phyloP scores from a whole-genome alignment of 306 rosid genomes.

The Carpinus fangiana region DNA sequence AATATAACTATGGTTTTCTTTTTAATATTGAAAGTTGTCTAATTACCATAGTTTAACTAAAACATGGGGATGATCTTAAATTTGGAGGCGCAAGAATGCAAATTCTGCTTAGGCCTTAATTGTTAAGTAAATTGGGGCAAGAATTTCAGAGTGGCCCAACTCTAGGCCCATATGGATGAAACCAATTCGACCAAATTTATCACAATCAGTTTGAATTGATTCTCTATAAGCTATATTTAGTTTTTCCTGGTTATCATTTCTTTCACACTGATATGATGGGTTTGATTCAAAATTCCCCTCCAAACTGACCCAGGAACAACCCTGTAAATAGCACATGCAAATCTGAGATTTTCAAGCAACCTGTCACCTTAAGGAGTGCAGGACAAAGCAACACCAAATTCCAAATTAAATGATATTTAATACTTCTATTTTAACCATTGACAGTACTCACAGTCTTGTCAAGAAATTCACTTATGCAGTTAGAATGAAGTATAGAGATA shows the following conservation, averaged over 20 bases:
- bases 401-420: too few species aligned
- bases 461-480: slow-evolving; percentile 18
- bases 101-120: neutral
- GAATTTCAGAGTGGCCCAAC: neutral
- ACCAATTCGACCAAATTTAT: neutral
- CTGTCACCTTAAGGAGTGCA: neutral
- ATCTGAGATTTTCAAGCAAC: neutral
- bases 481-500: neutral
- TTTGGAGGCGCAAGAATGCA: neutral
- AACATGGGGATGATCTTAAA: neutral
- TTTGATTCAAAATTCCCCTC: neutral
- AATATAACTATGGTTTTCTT: neutral
- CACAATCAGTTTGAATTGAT: neutral
- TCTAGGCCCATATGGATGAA: neutral
- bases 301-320: neutral
- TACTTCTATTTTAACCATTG: too few species aligned
- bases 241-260: neutral
- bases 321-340: neutral
- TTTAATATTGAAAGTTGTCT: neutral
- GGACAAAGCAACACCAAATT: too few species aligned
- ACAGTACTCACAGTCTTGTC: neutral
- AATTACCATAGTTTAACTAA: neutral
- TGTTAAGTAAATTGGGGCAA: neutral
- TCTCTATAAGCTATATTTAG: neutral
- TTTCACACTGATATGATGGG: neutral